These are phyloP conservation scores for Middelhovenomyces tepae DNA, from an alignment of 805 yeast genomes.

Conservation along the genomic window DNA sequence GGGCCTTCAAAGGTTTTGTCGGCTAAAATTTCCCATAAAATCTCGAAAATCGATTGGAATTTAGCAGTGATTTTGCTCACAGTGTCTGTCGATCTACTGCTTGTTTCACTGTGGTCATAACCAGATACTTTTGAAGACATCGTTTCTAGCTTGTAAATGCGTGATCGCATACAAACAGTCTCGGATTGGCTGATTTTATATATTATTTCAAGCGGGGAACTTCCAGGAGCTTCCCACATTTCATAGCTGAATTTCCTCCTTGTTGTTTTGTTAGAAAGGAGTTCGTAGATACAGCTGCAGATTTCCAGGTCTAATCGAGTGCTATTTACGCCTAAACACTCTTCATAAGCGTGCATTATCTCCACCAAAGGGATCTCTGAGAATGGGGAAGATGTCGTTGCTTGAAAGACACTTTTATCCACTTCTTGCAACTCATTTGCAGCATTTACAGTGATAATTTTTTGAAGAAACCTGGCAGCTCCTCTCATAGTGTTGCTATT, in stretches of 20 bases:
- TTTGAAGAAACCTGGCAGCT: slow-evolving; percentile 26
- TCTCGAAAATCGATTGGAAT: slow-evolving; percentile 29
- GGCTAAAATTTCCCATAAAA: slow-evolving; percentile 29
- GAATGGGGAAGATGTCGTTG: slow-evolving; percentile 21
- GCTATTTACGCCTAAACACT: slow-evolving; percentile 29
- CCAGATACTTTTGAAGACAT: neutral
- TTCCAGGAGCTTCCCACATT: slow-evolving; percentile 42
- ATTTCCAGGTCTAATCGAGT: slow-evolving; percentile 35
- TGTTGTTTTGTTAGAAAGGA: slow-evolving; percentile 30
- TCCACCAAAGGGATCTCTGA: slow-evolving; percentile 24
- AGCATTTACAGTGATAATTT: no score
- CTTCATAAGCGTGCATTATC: slow-evolving; percentile 30
- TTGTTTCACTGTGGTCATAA: slow-evolving; percentile 11
- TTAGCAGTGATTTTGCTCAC: slow-evolving; percentile 19
- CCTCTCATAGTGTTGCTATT: slow-evolving; percentile 29
- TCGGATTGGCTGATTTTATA: no score
- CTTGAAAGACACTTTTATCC: slow-evolving; percentile 5
- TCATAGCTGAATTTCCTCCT: slow-evolving; percentile 21
- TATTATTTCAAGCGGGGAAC: slow-evolving; percentile 32
- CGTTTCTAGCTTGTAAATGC: neutral
- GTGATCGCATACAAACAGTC: slow-evolving; percentile 4
- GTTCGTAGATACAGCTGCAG: slow-evolving; percentile 32
- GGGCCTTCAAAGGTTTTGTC: slow-evolving; percentile 34
- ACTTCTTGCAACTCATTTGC: neutral
- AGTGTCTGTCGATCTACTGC: slow-evolving; percentile 13